Conservation (phyloP, 768 basidiomycete species). For the Mycena chlorophos region DNA sequence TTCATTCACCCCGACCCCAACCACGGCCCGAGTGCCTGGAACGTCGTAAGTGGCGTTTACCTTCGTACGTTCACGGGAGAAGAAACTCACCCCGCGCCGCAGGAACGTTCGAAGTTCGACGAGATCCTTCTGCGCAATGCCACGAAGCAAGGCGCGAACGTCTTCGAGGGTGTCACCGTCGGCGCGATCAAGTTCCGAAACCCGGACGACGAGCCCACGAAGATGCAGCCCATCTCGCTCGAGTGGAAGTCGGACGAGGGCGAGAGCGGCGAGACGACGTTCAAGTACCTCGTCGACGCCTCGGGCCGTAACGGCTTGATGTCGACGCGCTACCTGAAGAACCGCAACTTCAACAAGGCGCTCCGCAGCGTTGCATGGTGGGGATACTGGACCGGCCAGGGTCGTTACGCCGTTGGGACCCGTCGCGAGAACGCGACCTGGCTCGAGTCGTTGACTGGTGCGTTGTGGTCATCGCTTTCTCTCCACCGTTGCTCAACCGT, state of each 20-base stretch:
- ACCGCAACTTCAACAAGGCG: slow-evolving; percentile 51
- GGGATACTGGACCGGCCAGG: slow-evolving; percentile 63
- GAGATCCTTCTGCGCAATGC: slow-evolving; percentile 59
- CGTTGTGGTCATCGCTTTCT: slow-evolving; percentile 10
- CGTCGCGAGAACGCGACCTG: slow-evolving; percentile 46
- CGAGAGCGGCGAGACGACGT: slow-evolving; percentile 43
- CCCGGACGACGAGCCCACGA: slow-evolving; percentile 24
- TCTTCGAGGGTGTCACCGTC: slow-evolving; percentile 50
- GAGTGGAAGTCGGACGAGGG: slow-evolving; percentile 39
- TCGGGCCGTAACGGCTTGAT: slow-evolving; percentile 60
- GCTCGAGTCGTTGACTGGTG: slow-evolving; percentile 59
- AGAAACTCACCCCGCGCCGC: too few species aligned
- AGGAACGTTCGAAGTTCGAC: slow-evolving; percentile 60
- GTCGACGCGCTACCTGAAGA: slow-evolving; percentile 57
- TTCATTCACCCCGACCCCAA: slow-evolving; percentile 50
- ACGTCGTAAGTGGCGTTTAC: slow-evolving; percentile 48
- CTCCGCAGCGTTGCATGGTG: slow-evolving; percentile 63
- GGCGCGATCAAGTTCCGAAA: slow-evolving; percentile 45
- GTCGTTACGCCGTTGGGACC: slow-evolving; percentile 44
- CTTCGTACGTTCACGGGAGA: neutral
- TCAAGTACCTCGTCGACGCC: slow-evolving; percentile 65
- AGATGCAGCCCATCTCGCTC: slow-evolving; percentile 37
- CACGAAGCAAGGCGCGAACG: slow-evolving; percentile 42
- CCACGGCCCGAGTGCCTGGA: slow-evolving; percentile 60
- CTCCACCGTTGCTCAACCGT: neutral